These are phyloP conservation scores for Collybia sp. DNA, from an alignment of 768 basidiomycete genomes.

Conservation along the genomic window DNA sequence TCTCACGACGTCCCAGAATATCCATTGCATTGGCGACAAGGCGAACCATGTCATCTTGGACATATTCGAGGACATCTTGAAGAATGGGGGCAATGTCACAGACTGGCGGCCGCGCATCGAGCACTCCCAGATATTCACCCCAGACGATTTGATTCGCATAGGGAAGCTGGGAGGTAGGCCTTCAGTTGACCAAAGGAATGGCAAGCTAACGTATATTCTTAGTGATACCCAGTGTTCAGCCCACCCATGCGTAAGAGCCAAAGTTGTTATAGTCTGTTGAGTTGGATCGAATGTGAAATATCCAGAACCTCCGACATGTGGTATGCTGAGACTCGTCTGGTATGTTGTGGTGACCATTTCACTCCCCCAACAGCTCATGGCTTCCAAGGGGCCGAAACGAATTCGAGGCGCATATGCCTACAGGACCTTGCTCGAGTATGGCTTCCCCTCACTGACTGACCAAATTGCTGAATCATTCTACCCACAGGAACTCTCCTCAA, in stretches of 20 bases:
- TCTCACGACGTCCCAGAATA: slow-evolving; percentile 49
- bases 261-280: neutral
- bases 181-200: neutral
- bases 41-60: slow-evolving; percentile 83
- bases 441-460: neutral
- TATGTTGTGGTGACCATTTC: slow-evolving; percentile 18
- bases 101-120: slow-evolving; percentile 78
- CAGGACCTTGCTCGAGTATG: slow-evolving; percentile 65
- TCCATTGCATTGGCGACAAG: slow-evolving; percentile 86
- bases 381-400: slow-evolving; percentile 66
- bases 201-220: neutral
- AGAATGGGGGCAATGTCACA: slow-evolving; percentile 29
- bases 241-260: slow-evolving; percentile 75
- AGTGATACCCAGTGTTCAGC: slow-evolving; percentile 93
- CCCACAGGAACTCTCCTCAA: slow-evolving; percentile 39
- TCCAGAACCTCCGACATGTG: slow-evolving; percentile 83
- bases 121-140: slow-evolving; percentile 86
- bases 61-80: slow-evolving; percentile 68
- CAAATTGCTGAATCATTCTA: neutral
- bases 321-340: slow-evolving; percentile 83
- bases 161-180: slow-evolving; percentile 68
- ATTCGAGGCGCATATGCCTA: slow-evolving; percentile 92
- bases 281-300: neutral
- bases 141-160: slow-evolving; percentile 62
- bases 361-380: neutral